Evolutionary conservation across 2,329 filamentous ascomycete species (phyloP).

Genomic region (Cadophora gregata): DNA sequence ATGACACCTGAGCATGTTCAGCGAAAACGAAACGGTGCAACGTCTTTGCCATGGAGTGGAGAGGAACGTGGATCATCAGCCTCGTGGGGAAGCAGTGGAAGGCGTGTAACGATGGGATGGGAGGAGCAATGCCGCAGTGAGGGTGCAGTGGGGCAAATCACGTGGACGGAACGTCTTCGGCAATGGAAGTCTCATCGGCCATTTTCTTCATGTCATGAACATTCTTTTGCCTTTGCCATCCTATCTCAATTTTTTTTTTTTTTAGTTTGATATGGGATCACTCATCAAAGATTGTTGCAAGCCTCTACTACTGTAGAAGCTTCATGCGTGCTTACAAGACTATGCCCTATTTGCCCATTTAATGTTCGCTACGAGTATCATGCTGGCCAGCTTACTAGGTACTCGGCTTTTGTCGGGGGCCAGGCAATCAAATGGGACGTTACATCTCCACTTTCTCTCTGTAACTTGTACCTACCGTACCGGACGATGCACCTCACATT

Average conservation of each 20-base stretch:
- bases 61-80: constrained; percentile 17
- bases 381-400: constrained; percentile 27
- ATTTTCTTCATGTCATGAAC: neutral
- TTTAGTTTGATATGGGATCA: neutral
- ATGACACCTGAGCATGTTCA: constrained; percentile 27
- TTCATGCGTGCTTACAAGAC: neutral
- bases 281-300: constrained; percentile 3
- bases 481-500: constrained; percentile 2
- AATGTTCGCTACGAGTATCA: neutral
- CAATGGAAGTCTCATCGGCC: neutral
- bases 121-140: neutral
- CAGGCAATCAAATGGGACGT: constrained; percentile 34
- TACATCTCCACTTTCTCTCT: constrained; percentile 33
- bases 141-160: constrained; percentile 2
- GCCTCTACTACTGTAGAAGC: neutral
- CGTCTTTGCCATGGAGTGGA: constrained; percentile 22
- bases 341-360: constrained; percentile 1
- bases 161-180: neutral
- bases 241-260: neutral
- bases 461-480: neutral
- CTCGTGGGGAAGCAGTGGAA: constrained; percentile 16
- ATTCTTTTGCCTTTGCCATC: too few species aligned
- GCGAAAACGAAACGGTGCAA: constrained; percentile 27
- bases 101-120: constrained; percentile 12
- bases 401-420: constrained; percentile 24